Conservation (phyloP, 768 basidiomycete species). For the Pleurotus djamor region DNA sequence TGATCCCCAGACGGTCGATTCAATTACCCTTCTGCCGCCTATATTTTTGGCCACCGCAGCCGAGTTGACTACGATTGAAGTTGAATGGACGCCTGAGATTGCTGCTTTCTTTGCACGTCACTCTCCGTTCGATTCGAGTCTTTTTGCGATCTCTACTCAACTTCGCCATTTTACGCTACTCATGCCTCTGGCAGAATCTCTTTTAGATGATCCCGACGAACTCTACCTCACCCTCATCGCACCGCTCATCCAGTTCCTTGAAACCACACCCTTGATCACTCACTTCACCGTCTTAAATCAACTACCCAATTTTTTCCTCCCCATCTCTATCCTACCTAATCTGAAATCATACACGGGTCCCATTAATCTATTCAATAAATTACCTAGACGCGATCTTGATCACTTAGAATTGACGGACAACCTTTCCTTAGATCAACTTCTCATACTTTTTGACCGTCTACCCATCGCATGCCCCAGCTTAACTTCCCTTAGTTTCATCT, state of each 20-base stretch:
- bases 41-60: neutral
- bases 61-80: neutral
- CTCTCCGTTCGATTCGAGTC: neutral
- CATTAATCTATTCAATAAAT: conserved; percentile 4
- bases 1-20: neutral
- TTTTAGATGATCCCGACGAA: neutral
- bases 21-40: neutral
- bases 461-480: neutral
- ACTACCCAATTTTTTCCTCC: conserved; percentile 1
- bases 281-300: neutral
- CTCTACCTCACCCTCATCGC: neutral
- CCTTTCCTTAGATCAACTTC: neutral
- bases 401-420: neutral
- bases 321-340: conserved; percentile 1
- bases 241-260: conserved; percentile 2
- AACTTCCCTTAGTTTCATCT: conserved; percentile 3
- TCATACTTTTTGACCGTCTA: neutral
- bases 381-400: conserved; percentile 3
- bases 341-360: conserved; percentile 1
- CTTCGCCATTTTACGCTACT: neutral
- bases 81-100: neutral
- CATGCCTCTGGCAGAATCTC: neutral
- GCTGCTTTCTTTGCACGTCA: conserved; percentile 4
- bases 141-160: neutral
- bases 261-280: neutral